These are phyloP conservation scores for Aspergillus sp. DNA, from an alignment of 2,329 filamentous ascomycete species.

Conservation along the genomic window DNA sequence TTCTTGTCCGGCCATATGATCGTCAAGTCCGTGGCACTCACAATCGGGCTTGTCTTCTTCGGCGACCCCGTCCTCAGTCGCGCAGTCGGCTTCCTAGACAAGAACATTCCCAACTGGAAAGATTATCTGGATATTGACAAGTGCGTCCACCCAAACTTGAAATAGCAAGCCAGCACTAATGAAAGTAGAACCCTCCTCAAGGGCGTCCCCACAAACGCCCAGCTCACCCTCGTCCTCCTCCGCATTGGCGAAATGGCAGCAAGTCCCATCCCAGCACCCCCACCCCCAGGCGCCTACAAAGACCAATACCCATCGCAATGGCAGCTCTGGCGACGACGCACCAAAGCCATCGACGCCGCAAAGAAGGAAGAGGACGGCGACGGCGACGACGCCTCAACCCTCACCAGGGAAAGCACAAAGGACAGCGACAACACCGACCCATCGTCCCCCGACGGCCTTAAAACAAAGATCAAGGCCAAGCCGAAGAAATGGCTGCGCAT, in stretches of 20 bases:
- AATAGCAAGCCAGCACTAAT: neutral
- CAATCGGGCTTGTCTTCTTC: slow-evolving; percentile 74
- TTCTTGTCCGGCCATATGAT: slow-evolving; percentile 60
- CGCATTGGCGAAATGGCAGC: slow-evolving; percentile 68
- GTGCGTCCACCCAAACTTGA: slow-evolving; percentile 16
- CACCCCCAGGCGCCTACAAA: slow-evolving; percentile 20
- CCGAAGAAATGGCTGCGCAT: slow-evolving; percentile 56
- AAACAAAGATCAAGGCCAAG: neutral
- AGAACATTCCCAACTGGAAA: slow-evolving; percentile 67
- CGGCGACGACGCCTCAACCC: neutral
- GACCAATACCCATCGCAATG: neutral
- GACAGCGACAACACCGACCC: neutral
- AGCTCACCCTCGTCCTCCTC: slow-evolving; percentile 76
- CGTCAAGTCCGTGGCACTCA: slow-evolving; percentile 65
- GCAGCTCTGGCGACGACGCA: neutral
- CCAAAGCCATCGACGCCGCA: neutral
- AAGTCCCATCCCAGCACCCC: slow-evolving; percentile 76
- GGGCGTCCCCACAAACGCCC: slow-evolving; percentile 82
- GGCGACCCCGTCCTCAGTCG: slow-evolving; percentile 70
- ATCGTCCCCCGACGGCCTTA: neutral
- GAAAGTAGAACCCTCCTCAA: slow-evolving; percentile 63
- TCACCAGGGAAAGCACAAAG: neutral
- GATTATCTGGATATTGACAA: slow-evolving; percentile 73
- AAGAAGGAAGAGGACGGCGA: neutral
- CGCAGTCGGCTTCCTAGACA: slow-evolving; percentile 52